These are phyloP conservation scores for Zoysia pacifica DNA, from an alignment of 176 grass and related monocot genomes.

Conservation along the genomic window DNA sequence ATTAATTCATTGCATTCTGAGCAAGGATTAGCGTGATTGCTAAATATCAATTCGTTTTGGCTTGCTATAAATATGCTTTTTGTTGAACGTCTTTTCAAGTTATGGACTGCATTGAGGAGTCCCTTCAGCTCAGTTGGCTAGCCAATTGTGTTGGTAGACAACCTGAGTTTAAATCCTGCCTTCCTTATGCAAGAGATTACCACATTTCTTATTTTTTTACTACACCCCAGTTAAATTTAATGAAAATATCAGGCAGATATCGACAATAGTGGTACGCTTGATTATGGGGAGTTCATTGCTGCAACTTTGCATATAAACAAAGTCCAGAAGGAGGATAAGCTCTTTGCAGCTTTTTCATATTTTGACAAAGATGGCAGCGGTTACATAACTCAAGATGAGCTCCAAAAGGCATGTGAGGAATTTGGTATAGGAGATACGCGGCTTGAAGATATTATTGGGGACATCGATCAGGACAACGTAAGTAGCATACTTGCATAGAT, in stretches of 20 bases:
- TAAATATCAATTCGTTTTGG: slow-evolving; percentile 12
- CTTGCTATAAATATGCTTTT: slow-evolving; percentile 11
- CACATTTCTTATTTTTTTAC: not conserved
- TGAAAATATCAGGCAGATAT: slow-evolving; percentile 66
- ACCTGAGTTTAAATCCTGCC: not conserved
- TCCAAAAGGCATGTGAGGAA: slow-evolving; percentile 77
- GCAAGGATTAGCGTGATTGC: slow-evolving; percentile 3
- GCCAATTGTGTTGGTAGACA: not conserved
- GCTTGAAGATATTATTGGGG: slow-evolving; percentile 73
- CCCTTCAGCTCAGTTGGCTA: not conserved
- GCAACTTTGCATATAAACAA: slow-evolving; percentile 86
- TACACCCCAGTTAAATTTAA: slow-evolving; percentile 25
- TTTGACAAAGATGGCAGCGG: slow-evolving; percentile 79
- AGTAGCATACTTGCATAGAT: not conserved
- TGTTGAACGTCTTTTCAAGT: slow-evolving; percentile 17
- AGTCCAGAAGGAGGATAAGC: slow-evolving; percentile 76
- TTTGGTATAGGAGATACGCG: slow-evolving; percentile 71
- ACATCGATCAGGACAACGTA: slow-evolving; percentile 80
- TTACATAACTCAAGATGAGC: slow-evolving; percentile 82
- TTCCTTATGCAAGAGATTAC: not conserved
- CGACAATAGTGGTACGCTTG: slow-evolving; percentile 78
- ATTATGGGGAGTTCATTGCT: slow-evolving; percentile 80
- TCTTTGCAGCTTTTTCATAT: slow-evolving; percentile 71
- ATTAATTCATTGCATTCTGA: not conserved
- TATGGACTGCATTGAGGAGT: not conserved